Base-by-base conservation (phyloP, 176 grass and related monocot genomes). In the Lolium multiflorum region DNA sequence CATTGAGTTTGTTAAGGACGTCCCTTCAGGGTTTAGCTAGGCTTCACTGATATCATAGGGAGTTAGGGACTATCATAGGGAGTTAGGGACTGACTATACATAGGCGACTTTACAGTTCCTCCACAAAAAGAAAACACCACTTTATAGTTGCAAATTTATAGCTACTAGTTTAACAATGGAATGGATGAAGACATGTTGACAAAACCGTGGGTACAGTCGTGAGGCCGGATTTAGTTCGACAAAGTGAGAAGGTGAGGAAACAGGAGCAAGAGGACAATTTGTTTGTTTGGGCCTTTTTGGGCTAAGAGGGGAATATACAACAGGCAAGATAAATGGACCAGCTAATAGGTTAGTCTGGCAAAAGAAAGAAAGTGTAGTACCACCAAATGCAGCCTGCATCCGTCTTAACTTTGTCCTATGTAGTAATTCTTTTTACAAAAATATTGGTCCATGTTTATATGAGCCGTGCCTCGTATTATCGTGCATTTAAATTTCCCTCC, bases 201-300 rank as follows among this genome's bases (percentile, higher is more conserved):
- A 64, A 75, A 52, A 35, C 14, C 7, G 84, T 57, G 80, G 84
- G 55, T 71, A 44, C 31, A 44, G 52, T 24, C 16, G 11, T 44
- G 2, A 28, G 43, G 43, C 47, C 81, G 78, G 63, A 78, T 78
- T 78, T 72, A 25, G 64, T 8, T 83, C 21, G 64, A 86, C 73
- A 18, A 35, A 43, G 11, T 22, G 65, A 65, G 50, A 4, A n/a
- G 70, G 22, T 6, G 21, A 4, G 7, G 48, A 52, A 78, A 44
- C 73, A 83, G 73, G 17, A 3, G 62, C 0, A 31, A n/a, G 9
- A 22, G 52, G 4, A 41, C 16, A 17, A 66, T 79, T 11, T 55
- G 3, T 76, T 55, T 76, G 48, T 76, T 54, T 28, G 73, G 73
- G 25, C 25, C 0, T 55, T 54, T 76, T 18, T 18, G 25, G 24